Base-by-base conservation (phyloP, 2,329 filamentous ascomycete genomes). In the Dactylellina drechsleri region DNA sequence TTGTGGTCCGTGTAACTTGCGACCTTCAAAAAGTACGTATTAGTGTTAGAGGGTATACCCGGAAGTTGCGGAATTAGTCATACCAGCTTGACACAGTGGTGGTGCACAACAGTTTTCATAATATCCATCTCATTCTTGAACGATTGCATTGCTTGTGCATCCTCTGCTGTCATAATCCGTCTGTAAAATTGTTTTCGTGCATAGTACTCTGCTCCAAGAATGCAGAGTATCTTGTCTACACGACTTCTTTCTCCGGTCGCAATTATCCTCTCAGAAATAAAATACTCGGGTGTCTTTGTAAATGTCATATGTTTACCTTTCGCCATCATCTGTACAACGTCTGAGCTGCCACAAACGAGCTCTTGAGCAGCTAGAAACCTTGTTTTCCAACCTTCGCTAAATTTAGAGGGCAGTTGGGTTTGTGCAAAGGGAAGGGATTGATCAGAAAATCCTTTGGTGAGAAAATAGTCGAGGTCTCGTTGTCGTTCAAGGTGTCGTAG, bases 381-480 rank as follows among this genome's bases (percentile, higher is more conserved):
- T 4, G 62, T 20, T 5, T 76, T 77, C 16, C 77, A 45, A 1
- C 41, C 60, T 4, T 77, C 73, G 36, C 62, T 61, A 2, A 81
- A 60, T 26, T 47, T 72, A 15, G 41, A 41, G 1, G 80, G 79
- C n/a, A 81, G 66, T n/a, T 62, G 36, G 12, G 54, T 61, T 4
- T 47, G 20, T 8, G 70, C 66, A 41, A 81, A 77, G 5, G 80
- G 80, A 54, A 82, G 80, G 71, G 76, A 81, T 45, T 76, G 26
- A 36, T 82, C 81, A 1, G 56, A 70, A 28, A 81, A 79, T 7
- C 78, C 79, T 43, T 70, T 45, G 1, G 75, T 62, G 16, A 80
- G 16, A 31, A 81, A 74, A 15, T 47, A 41, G 12, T 79, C 77
- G 4, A 81, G 59, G 2, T 78, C 15, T 4, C 78, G 50, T 8